Conservation (phyloP, 2,329 filamentous ascomycete genomes). For the Cladosporium sp. region DNA sequence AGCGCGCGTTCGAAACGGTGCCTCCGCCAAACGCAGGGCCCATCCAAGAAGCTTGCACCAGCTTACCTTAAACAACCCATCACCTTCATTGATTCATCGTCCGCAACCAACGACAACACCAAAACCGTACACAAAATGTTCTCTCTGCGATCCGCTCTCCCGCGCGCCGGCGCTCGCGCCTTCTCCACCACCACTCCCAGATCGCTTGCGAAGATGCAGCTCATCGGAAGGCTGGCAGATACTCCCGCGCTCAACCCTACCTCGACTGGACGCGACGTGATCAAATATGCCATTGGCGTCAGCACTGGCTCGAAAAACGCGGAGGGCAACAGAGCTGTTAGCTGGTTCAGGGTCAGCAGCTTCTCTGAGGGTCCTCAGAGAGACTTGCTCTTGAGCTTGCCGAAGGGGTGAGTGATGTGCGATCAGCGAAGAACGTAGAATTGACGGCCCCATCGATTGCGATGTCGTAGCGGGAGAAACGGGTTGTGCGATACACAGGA, state of each 20-base stretch:
- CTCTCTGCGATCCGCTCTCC: conserved; percentile 4
- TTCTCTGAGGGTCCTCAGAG: conserved; percentile 65
- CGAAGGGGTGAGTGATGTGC: conserved; percentile 69
- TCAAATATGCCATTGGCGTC: conserved; percentile 74
- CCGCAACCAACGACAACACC: background rate
- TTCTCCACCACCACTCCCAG: conserved; percentile 69
- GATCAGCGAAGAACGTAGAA: background rate
- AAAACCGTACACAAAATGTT: background rate
- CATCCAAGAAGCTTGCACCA: background rate
- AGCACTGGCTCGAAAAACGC: conserved; percentile 65
- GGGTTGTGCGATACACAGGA: background rate
- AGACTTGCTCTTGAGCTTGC: conserved; percentile 68
- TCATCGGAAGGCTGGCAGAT: conserved; percentile 80
- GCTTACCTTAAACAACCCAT: background rate
- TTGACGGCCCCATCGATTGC: background rate
- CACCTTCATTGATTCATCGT: background rate
- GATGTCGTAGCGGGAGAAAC: no score
- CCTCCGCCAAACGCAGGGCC: background rate
- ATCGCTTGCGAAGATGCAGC: conserved; percentile 71
- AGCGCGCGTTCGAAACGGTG: background rate
- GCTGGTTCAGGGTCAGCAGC: conserved; percentile 77
- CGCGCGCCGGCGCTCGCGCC: conserved; percentile 52
- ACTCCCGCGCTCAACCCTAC: conserved; percentile 72
- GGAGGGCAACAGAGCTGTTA: conserved; percentile 61
- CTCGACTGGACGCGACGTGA: conserved; percentile 65